Percentiles rank a stretch among this genome's conserved stretches.
phyloP scores from a whole-genome alignment of 257 asterid genomes.

The Nicotiana obtusifolia region DNA sequence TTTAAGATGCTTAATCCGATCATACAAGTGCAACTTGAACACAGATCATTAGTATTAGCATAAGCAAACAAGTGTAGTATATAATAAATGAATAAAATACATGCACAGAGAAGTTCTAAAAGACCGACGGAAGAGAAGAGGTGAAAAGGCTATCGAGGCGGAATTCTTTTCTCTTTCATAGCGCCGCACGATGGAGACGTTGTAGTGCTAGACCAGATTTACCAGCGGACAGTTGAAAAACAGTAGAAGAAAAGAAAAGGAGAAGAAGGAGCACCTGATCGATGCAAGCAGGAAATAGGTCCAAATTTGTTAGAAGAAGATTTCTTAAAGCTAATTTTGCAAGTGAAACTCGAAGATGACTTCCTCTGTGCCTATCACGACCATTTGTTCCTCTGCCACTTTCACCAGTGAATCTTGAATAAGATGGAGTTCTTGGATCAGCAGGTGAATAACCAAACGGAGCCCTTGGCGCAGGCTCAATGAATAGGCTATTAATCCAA shows the following conservation, averaged over 20 bases:
- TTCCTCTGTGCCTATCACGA: conserved; percentile 97
- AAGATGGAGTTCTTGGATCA: conserved; percentile 98
- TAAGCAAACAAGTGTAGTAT: background rate
- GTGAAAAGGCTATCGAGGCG: no score
- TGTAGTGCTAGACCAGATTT: no score
- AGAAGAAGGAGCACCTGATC: conserved; percentile 55
- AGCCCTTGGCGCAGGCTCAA: conserved; percentile 96
- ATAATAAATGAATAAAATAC: background rate
- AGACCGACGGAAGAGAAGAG: no score
- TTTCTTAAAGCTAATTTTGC: conserved; percentile 92
- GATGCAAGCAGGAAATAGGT: conserved; percentile 96
- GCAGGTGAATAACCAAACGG: conserved; percentile 98
- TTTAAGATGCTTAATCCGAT: background rate
- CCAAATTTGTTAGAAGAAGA: conserved; percentile 95
- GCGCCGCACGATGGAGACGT: no score
- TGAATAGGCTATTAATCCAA: conserved; percentile 97
- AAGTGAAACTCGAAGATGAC: conserved; percentile 81
- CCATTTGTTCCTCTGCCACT: conserved; percentile 74
- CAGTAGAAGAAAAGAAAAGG: background rate
- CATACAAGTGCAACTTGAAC: conserved; percentile 4
- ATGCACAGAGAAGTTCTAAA: conserved; percentile 2
- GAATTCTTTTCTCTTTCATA: no score
- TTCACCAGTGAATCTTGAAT: conserved; percentile 72
- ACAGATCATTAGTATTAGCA: background rate
- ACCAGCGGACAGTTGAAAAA: no score